These are phyloP conservation scores for Phytopythium cucurbitacearum DNA, from an alignment of 352 stramenopile species.

Conservation along the genomic window DNA sequence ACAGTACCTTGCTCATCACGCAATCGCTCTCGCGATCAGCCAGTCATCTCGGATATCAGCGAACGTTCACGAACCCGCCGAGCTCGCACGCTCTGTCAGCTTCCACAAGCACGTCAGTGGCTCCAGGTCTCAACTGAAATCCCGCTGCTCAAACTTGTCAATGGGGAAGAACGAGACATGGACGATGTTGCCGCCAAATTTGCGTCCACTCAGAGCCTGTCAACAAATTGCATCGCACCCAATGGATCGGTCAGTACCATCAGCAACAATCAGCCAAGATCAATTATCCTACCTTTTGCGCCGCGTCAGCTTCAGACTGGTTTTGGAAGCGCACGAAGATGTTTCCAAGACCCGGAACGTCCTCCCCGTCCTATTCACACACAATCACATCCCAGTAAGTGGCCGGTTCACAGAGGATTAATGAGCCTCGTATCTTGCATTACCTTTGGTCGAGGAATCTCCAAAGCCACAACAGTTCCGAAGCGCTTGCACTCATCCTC, in stretches of 20 bases:
- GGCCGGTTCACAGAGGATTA: not conserved
- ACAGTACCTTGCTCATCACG: constrained; percentile 9
- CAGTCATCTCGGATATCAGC: too few species aligned
- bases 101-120: too few species aligned
- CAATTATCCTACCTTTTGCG: constrained; percentile 54
- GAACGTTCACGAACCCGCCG: too few species aligned
- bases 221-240: not conserved
- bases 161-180: constrained; percentile 75
- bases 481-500: constrained; percentile 89
- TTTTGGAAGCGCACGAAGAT: constrained; percentile 81
- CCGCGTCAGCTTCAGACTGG: constrained; percentile 44
- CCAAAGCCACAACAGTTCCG: constrained; percentile 55
- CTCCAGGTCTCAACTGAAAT: constrained; percentile 38
- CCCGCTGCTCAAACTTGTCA: constrained; percentile 66
- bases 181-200: constrained; percentile 85
- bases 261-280: not conserved
- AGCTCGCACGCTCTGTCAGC: too few species aligned
- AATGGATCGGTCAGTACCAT: not conserved
- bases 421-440: not conserved
- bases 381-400: not conserved
- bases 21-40: not conserved
- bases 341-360: constrained; percentile 59
- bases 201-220: constrained; percentile 77
- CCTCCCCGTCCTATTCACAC: constrained; percentile 42
- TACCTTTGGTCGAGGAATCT: constrained; percentile 83